Evolutionary conservation across 208 protist genomes (phyloP).

Genomic region (Acanthamoeba lenticulata): DNA sequence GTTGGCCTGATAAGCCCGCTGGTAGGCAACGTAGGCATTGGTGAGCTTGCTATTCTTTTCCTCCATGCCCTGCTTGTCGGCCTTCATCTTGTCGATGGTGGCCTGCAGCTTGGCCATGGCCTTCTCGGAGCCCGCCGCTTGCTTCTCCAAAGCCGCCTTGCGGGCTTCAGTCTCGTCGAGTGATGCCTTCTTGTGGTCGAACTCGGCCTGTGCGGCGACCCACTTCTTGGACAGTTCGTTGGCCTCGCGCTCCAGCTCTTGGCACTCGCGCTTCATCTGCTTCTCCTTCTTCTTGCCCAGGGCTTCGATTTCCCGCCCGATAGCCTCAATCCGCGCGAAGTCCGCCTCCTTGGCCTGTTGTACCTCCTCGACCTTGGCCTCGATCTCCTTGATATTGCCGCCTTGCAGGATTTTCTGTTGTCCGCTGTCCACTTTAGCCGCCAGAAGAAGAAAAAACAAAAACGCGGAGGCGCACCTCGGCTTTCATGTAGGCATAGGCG

Average conservation of each 20-base stretch:
- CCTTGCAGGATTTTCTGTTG: constrained; percentile 34
- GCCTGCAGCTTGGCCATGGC: background rate
- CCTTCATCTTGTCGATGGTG: constrained; percentile 39
- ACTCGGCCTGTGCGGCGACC: constrained; percentile 69
- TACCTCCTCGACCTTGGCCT: constrained; percentile 14
- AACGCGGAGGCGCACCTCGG: background rate
- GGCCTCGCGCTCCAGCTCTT: constrained; percentile 59
- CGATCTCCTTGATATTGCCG: constrained; percentile 26
- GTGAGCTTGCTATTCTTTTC: constrained; percentile 70
- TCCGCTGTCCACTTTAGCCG: background rate
- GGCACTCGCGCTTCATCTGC: constrained; percentile 66
- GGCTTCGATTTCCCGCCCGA: constrained; percentile 82
- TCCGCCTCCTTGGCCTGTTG: constrained; percentile 29
- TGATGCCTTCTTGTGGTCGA: constrained; percentile 64
- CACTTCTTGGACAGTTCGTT: constrained; percentile 78
- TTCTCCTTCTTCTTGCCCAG: constrained; percentile 76
- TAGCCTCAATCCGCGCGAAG: constrained; percentile 83
- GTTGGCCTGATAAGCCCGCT: constrained; percentile 39
- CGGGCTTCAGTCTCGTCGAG: background rate
- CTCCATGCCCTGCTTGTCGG: constrained; percentile 32
- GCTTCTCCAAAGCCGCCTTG: constrained; percentile 42
- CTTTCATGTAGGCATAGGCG: constrained; percentile 85
- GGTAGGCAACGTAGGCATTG: constrained; percentile 58
- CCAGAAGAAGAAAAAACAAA: background rate
- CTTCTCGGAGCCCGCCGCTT: background rate